phyloP scores from a whole-genome alignment of 2,329 filamentous ascomycete genomes.

The Colletotrichum sp. region DNA sequence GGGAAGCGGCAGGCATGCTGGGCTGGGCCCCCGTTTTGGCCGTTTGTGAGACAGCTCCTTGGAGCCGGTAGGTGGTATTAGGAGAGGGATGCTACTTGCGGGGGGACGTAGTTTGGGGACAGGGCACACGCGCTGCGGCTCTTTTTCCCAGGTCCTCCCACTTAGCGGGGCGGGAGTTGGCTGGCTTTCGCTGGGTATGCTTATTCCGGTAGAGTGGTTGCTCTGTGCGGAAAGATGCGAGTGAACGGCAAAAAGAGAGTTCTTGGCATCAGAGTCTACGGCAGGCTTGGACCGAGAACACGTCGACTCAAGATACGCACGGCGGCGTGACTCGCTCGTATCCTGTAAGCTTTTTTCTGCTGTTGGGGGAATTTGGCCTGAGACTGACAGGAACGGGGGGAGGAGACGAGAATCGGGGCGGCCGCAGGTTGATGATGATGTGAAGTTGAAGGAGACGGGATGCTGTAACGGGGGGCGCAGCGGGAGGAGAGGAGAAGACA shows the following conservation, averaged over 20 bases:
- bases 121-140: not conserved
- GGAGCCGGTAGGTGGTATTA: not conserved
- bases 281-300: not conserved
- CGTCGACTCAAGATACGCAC: not conserved
- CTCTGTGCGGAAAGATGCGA: not conserved
- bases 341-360: not conserved
- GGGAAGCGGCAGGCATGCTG: not conserved
- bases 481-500: not conserved
- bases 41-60: not conserved
- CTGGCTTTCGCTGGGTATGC: not conserved
- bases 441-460: not conserved
- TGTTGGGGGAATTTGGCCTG: not conserved
- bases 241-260: not conserved
- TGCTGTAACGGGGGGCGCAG: not conserved
- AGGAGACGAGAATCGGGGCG: not conserved
- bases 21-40: not conserved
- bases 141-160: not conserved
- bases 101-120: not conserved
- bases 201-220: not conserved
- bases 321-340: not conserved
- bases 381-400: too few relatives aligned
- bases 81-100: not conserved
- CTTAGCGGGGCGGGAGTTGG: not conserved
- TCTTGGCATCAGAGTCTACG: not conserved
- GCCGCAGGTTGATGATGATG: not conserved